Percentiles rank a stretch among this genome's conserved stretches.
Evolutionary conservation across 192 early-diverging fungal species (phyloP).

Genomic region (Borealophlyctis nickersoniae): DNA sequence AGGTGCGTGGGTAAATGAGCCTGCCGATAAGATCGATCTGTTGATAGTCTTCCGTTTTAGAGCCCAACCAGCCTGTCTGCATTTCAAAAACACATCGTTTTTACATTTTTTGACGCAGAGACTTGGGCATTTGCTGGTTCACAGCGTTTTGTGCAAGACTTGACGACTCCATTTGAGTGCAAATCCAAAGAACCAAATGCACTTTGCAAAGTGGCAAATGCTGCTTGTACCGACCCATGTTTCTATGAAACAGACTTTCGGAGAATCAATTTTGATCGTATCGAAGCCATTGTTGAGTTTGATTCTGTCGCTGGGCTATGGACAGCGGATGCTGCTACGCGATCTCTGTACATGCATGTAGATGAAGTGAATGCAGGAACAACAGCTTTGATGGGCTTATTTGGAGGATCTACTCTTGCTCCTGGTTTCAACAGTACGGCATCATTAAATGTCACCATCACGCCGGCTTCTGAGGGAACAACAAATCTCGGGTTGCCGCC

Average conservation of each 20-base stretch:
- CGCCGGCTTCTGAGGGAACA: conserved; percentile 43
- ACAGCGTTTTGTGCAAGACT: conserved; percentile 74
- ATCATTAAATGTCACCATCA: conserved; percentile 23
- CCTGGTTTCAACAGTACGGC: conserved; percentile 8
- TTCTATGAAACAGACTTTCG: conserved; percentile 59
- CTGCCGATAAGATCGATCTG: no score
- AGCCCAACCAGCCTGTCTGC: no score
- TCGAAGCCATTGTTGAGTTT: conserved; percentile 71
- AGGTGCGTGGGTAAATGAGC: conserved; percentile 38
- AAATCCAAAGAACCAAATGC: conserved; percentile 30
- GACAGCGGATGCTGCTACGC: neutral
- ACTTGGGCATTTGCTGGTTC: conserved; percentile 77
- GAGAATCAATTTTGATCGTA: conserved; percentile 61
- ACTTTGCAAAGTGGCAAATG: conserved; percentile 23
- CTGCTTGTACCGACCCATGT: conserved; percentile 66
- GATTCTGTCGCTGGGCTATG: conserved; percentile 48
- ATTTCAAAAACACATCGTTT: conserved; percentile 63
- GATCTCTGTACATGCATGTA: conserved; percentile 41
- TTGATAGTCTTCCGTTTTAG: no score
- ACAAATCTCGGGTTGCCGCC: conserved; percentile 55
- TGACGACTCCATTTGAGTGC: conserved; percentile 56
- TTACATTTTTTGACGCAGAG: conserved; percentile 72
- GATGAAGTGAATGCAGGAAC: conserved; percentile 33
- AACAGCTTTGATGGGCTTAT: conserved; percentile 19
- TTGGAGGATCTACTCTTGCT: conserved; percentile 8